phyloP scores from a whole-genome alignment of 345 rosid species.

The Eutrema japonicum region DNA sequence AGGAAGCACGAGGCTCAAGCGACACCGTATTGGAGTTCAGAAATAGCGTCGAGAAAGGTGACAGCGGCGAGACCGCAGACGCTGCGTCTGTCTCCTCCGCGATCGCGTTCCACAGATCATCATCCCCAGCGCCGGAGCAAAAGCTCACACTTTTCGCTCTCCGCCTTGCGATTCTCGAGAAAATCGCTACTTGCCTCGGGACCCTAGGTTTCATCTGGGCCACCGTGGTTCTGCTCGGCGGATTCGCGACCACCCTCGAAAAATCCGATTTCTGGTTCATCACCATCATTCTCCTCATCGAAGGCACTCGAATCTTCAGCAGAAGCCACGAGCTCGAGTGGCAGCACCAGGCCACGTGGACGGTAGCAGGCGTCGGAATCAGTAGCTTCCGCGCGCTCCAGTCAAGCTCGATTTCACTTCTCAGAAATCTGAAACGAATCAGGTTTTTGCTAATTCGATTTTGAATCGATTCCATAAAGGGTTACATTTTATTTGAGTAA shows the following conservation, averaged over 20 bases:
- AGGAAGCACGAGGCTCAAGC: conserved; percentile 57
- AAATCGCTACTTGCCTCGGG: conserved; percentile 81
- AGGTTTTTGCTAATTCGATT: conserved; percentile 17
- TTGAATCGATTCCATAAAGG: conserved; percentile 4
- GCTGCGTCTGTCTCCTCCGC: conserved; percentile 45
- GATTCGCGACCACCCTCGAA: conserved; percentile 84
- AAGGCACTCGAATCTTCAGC: conserved; percentile 85
- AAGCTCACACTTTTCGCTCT: conserved; percentile 88
- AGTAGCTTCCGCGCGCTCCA: conserved; percentile 71
- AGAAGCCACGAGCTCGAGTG: conserved; percentile 93
- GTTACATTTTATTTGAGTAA: conserved; percentile 24
- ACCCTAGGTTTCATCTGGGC: conserved; percentile 96
- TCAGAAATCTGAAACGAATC: conserved; percentile 42
- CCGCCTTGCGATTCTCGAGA: conserved; percentile 78
- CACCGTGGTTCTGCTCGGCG: conserved; percentile 90
- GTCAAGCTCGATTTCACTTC: conserved; percentile 51
- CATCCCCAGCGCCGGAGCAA: conserved; percentile 67
- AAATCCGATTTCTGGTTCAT: conserved; percentile 83
- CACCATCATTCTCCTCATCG: conserved; percentile 76
- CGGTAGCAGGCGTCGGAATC: conserved; percentile 65
- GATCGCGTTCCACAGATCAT: conserved; percentile 26
- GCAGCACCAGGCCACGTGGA: conserved; percentile 94
- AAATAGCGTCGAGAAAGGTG: conserved; percentile 52
- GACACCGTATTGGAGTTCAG: conserved; percentile 63
- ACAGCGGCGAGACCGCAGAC: conserved; percentile 45